Evolutionary conservation across 257 asterid genomes (phyloP).

Genomic region (Leptodermis oblonga): DNA sequence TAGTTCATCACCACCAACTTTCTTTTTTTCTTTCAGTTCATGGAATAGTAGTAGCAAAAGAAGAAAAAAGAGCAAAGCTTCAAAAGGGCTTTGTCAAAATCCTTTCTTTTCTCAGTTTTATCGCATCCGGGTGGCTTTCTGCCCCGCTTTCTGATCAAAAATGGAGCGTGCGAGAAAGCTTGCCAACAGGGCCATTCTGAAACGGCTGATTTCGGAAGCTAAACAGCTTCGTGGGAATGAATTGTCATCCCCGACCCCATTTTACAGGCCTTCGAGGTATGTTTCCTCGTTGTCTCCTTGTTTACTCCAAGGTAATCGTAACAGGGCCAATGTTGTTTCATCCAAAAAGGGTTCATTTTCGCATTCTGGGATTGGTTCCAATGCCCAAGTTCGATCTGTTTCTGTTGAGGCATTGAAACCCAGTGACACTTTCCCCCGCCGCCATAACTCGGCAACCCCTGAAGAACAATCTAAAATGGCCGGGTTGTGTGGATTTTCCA

Average conservation of each 20-base stretch:
- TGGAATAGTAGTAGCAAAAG: slow-evolving; percentile 12
- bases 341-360: slow-evolving; percentile 14
- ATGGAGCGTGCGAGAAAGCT: slow-evolving; percentile 85
- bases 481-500: slow-evolving; percentile 56
- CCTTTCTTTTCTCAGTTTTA: slow-evolving; percentile 10
- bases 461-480: slow-evolving; percentile 82
- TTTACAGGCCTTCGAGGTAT: slow-evolving; percentile 53
- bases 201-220: slow-evolving; percentile 56
- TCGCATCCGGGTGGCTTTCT: slow-evolving; percentile 11
- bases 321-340: slow-evolving; percentile 9
- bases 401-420: slow-evolving; percentile 74
- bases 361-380: slow-evolving; percentile 24
- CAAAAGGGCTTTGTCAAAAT: slow-evolving; percentile 19
- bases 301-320: slow-evolving; percentile 28
- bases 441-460: slow-evolving; percentile 94
- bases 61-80: slow-evolving; percentile 20
- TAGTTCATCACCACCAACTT: slow-evolving; percentile 51
- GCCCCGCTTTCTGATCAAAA: slow-evolving; percentile 6
- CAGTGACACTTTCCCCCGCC: slow-evolving; percentile 75
- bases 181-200: slow-evolving; percentile 58
- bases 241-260: slow-evolving; percentile 22
- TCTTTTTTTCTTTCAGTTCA: slow-evolving; percentile 24
- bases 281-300: slow-evolving; percentile 65
- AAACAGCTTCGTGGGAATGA: slow-evolving; percentile 31
- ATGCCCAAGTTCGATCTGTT: slow-evolving; percentile 45